Conservation (phyloP, 1,284 basidiomycete genomes). For the Ustilago shanxiensis region DNA sequence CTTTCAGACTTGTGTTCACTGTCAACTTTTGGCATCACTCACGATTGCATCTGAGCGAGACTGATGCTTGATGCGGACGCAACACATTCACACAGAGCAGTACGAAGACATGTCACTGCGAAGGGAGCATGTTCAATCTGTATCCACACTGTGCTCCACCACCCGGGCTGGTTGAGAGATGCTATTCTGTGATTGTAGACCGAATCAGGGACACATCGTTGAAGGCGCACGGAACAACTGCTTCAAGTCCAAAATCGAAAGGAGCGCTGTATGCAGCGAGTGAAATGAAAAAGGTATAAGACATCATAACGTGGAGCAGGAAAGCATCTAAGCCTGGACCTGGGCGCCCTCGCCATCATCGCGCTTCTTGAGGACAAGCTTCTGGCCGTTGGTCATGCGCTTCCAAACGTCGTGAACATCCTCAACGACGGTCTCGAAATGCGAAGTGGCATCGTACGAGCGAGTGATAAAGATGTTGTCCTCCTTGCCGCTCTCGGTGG, state of each 20-base stretch:
- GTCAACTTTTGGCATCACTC: neutral
- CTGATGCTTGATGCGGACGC: neutral
- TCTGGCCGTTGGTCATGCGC: slow-evolving; percentile 65
- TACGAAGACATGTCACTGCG: neutral
- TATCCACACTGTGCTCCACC: neutral
- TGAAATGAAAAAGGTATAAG: slow-evolving; percentile 12
- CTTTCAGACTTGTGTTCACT: neutral
- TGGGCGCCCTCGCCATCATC: slow-evolving; percentile 66
- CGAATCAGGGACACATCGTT: neutral
- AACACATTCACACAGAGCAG: neutral
- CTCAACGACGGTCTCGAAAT: slow-evolving; percentile 87
- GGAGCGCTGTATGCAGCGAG: neutral
- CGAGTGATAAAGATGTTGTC: slow-evolving; percentile 97
- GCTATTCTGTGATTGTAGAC: slow-evolving; percentile 3
- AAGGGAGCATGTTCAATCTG: neutral
- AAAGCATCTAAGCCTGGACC: slow-evolving; percentile 54
- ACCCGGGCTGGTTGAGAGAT: neutral
- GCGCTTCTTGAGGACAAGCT: slow-evolving; percentile 68
- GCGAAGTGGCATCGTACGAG: slow-evolving; percentile 97
- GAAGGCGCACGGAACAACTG: neutral
- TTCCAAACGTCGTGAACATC: slow-evolving; percentile 69
- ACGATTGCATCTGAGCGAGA: neutral
- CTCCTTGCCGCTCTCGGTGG: slow-evolving; percentile 81
- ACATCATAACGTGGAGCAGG: neutral
- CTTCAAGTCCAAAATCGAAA: neutral